These are phyloP conservation scores for Microdochium trichocladiopsis DNA, from an alignment of 2,329 filamentous ascomycete genomes.

Conservation along the genomic window DNA sequence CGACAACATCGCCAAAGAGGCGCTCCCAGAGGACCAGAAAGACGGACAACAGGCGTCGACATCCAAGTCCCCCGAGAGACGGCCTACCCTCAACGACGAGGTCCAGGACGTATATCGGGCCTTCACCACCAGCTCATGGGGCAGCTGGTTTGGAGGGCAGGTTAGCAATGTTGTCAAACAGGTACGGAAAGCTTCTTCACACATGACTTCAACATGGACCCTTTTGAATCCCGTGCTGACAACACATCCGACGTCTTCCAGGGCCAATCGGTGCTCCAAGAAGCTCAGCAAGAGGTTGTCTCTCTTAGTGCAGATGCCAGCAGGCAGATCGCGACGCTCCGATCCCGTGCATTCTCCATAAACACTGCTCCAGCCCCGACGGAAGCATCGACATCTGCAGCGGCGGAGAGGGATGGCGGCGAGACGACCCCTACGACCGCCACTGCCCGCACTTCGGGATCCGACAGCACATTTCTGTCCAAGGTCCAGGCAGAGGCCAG, in stretches of 20 bases:
- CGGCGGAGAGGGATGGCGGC: conserved; percentile 14
- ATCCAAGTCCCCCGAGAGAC: conserved; percentile 31
- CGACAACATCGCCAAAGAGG: conserved; percentile 89
- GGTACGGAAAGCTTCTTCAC: conserved; percentile 36
- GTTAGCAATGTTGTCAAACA: conserved; percentile 91
- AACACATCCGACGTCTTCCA: conserved; percentile 26
- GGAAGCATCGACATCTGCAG: background rate
- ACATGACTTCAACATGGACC: too few species aligned
- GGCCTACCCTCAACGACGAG: conserved; percentile 69
- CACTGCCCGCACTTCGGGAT: background rate
- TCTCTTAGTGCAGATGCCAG: conserved; percentile 74
- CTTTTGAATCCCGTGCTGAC: too few species aligned
- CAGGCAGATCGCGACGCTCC: conserved; percentile 70
- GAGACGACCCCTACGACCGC: conserved; percentile 6
- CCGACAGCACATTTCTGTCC: conserved; percentile 51
- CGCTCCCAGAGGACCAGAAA: conserved; percentile 53
- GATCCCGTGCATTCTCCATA: conserved; percentile 68
- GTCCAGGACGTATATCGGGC: conserved; percentile 94
- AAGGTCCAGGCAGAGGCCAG: conserved; percentile 71
- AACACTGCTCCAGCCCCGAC: conserved; percentile 28
- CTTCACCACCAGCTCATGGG: conserved; percentile 88
- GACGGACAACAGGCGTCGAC: conserved; percentile 28
- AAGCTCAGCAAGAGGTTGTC: conserved; percentile 77
- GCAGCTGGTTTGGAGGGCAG: conserved; percentile 78
- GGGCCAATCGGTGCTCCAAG: conserved; percentile 77